Evolutionary conservation across 345 rosid species (phyloP), one percentile per base, ranked within the genome.

Genomic region (Lumnitzera racemosa): DNA sequence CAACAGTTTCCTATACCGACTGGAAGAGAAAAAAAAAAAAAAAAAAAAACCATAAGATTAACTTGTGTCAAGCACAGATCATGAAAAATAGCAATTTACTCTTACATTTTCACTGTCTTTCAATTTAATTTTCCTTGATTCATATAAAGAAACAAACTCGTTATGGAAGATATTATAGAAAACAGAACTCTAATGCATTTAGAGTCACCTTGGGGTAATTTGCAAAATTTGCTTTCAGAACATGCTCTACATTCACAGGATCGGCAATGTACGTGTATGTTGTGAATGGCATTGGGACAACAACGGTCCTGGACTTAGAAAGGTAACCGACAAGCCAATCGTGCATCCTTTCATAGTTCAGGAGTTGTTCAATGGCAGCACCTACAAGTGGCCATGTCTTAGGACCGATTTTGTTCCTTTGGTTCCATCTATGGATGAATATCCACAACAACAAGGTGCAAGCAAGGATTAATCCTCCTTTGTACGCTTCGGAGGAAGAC

Each of bases 371-470:
- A 24, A 92, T 66, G 2, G 91, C 94, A 49, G 96, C 96, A 61
- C 98, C 98, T 2, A 92, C 75, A 57, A 87, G 60, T 43, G 98
- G 97, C 98, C 98, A 89, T n/a, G 96, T 84, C 70, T 80, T 92
- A 0, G 98, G 96, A 24, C 95, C 98, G 56, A 66, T 79, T 55
- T 66, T 68, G 61, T 81, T 77, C 72, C 89, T 85, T 55, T 87
- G 96, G 68, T 65, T 78, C 95, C 96, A 87, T 62, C 91, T 67
- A 64, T 89, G 85, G 57, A 84, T 47, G 56, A 82, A 73, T 50
- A 92, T 67, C 90, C 88, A 89, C 41, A 94, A 78, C 55, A 71
- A 46, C 27, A 85, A n/a, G 69, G 70, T 58, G 69, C 80, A 81
- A 76, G 66, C 74, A 57, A 73, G 13, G 66, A 79, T 66, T 62